These are phyloP conservation scores for Alnus glutinosa DNA, from an alignment of 306 rosid species.

Conservation along the genomic window DNA sequence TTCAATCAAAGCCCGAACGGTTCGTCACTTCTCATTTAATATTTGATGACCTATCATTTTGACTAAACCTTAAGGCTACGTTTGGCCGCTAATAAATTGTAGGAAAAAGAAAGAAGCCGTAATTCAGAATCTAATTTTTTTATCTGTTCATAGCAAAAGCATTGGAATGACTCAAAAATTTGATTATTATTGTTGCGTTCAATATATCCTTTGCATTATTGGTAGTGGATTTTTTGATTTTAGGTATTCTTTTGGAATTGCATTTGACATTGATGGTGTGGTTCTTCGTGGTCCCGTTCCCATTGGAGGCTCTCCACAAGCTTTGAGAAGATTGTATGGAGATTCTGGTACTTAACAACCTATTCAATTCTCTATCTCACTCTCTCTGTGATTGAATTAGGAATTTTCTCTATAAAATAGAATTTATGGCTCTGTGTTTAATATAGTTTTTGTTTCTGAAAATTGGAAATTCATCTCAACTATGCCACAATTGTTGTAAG, in stretches of 20 bases:
- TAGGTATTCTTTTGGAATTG: conserved; percentile 39
- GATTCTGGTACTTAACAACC: conserved; percentile 23
- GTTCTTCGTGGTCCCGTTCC: conserved; percentile 36
- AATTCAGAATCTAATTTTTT: background rate
- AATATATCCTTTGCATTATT: background rate
- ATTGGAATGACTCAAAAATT: background rate
- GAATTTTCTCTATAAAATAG: background rate
- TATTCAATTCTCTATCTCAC: background rate
- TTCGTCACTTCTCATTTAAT: background rate
- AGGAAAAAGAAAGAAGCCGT: background rate
- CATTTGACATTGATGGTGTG: conserved; percentile 40
- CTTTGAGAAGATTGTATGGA: conserved; percentile 33
- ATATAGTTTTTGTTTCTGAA: background rate
- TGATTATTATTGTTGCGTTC: background rate
- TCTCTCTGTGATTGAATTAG: background rate
- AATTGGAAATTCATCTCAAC: background rate
- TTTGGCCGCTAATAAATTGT: conserved; percentile 1
- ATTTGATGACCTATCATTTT: background rate
- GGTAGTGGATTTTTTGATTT: background rate
- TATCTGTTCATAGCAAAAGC: background rate
- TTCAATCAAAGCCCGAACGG: conserved; percentile 19
- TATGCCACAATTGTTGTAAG: background rate
- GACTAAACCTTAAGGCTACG: background rate
- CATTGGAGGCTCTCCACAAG: conserved; percentile 36
- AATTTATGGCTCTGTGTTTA: background rate